phyloP scores from a whole-genome alignment of 768 basidiomycete genomes.

The Russula olivacea region DNA sequence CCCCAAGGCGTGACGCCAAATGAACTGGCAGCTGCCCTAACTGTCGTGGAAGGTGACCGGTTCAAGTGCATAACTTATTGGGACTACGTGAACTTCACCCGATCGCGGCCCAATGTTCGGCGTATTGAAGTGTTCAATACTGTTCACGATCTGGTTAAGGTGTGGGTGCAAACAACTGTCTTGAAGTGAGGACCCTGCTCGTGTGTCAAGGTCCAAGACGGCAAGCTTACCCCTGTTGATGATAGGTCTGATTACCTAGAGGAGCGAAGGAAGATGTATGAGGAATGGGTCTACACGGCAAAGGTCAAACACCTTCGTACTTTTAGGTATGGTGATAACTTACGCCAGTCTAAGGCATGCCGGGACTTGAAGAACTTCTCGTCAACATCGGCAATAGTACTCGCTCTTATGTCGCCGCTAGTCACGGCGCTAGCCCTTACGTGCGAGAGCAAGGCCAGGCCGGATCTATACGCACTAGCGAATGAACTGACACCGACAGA shows the following conservation, averaged over 20 bases:
- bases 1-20: neutral
- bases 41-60: neutral
- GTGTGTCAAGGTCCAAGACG: neutral
- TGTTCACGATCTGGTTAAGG: neutral
- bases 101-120: neutral
- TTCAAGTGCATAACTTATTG: constrained; percentile 13
- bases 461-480: too few relatives aligned
- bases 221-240: neutral
- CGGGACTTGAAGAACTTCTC: constrained; percentile 6
- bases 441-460: constrained; percentile 2
- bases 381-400: constrained; percentile 1
- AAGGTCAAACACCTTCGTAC: neutral
- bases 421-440: neutral
- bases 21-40: constrained; percentile 13
- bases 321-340: neutral
- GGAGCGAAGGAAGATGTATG: constrained; percentile 3
- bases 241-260: constrained; percentile 2
- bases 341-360: neutral
- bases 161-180: constrained; percentile 10
- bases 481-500: neutral
- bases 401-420: neutral
- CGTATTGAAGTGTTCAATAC: constrained; percentile 7
- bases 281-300: constrained; percentile 11
- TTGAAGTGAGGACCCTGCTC: neutral
- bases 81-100: constrained; percentile 20